Evolutionary conservation across 768 basidiomycete species (phyloP).

Genomic region (Tylopilus rubrobrunneus): DNA sequence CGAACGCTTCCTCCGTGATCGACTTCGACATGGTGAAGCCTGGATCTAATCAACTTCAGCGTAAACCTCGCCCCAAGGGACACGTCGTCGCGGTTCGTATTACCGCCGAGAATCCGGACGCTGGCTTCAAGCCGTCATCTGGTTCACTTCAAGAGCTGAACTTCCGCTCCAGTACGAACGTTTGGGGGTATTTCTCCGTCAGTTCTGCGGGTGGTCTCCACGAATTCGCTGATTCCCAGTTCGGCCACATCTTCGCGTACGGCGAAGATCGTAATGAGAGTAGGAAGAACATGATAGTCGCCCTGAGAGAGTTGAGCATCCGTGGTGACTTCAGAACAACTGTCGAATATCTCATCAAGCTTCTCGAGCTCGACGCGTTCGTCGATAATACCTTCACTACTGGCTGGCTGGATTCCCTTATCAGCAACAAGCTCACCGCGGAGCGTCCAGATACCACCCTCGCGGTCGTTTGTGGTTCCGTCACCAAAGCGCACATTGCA

Average conservation of each 20-base stretch:
- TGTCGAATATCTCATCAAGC: slow-evolving; percentile 98
- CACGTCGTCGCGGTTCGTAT: slow-evolving; percentile 99
- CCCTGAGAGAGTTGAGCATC: slow-evolving; percentile 96
- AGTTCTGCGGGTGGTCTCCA: slow-evolving; percentile 93
- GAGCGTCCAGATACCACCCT: slow-evolving; percentile 91
- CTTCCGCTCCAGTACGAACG: slow-evolving; percentile 98
- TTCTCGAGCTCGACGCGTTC: slow-evolving; percentile 93
- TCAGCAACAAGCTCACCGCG: slow-evolving; percentile 95
- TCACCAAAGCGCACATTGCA: slow-evolving; percentile 89
- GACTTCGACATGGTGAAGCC: slow-evolving; percentile 96
- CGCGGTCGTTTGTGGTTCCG: slow-evolving; percentile 94
- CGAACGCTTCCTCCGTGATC: slow-evolving; percentile 84
- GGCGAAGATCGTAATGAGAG: slow-evolving; percentile 94
- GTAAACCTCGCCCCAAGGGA: slow-evolving; percentile 94
- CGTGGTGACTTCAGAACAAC: slow-evolving; percentile 98
- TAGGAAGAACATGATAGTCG: slow-evolving; percentile 99
- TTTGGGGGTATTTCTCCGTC: slow-evolving; percentile 99
- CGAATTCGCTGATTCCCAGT: slow-evolving; percentile 98
- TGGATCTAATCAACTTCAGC: slow-evolving; percentile 81
- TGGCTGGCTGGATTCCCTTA: slow-evolving; percentile 96
- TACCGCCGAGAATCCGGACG: slow-evolving; percentile 98
- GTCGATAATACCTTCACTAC: slow-evolving; percentile 97
- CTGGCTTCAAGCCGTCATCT: slow-evolving; percentile 98
- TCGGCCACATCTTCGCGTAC: slow-evolving; percentile 98
- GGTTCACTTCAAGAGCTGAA: slow-evolving; percentile 97